Evolutionary conservation across 306 rosid species (phyloP), one percentile per base, ranked within the genome.

Genomic region (Spatholobus suberectus): DNA sequence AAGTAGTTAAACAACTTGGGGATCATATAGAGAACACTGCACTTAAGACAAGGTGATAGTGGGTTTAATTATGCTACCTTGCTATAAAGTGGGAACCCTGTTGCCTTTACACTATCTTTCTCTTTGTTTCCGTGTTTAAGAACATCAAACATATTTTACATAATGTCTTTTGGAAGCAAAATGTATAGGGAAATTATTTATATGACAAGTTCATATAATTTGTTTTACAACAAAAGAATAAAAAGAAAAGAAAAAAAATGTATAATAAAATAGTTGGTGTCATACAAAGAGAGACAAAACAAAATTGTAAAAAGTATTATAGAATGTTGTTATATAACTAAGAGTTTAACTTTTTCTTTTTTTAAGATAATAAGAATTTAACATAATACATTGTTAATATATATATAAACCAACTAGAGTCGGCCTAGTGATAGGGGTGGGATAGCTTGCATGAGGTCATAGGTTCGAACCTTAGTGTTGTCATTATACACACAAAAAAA

Each of bases 11-110:
- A 70, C 57, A 23, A 72, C 34, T 4, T 1, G n/a, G 43, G 79
- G 70, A 55, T 79, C 10, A 52, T 59, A 3, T 13, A 4, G n/a
- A 41, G 6, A 59, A 40, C 23, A 58, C 32, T 49, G 20, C 65
- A 67, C 78, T 77, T 43, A 71, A 83, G 86, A 83, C 76, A 83
- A 71, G 44, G 63, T 20, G 38, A 29, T 75, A 81, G 83, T 85
- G 88, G 59, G 47, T 73, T 76, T 85, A 85, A 85, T 85, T 68
- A 85, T 85, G 41, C 26, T 51, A 8, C 15, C 63, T 75, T 76
- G 59, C 34, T 20, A 32, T 70, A 58, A 80, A 85, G 79, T 49
- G 62, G 77, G 70, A 79, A 34, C 24, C 69, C 40, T 34, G 23
- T 71, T 49, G 17, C 70, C 35, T 13, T 26, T 20, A 17, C 5